Conservation (phyloP, 768 basidiomycete genomes). For the Tricholoma furcatifolium region DNA sequence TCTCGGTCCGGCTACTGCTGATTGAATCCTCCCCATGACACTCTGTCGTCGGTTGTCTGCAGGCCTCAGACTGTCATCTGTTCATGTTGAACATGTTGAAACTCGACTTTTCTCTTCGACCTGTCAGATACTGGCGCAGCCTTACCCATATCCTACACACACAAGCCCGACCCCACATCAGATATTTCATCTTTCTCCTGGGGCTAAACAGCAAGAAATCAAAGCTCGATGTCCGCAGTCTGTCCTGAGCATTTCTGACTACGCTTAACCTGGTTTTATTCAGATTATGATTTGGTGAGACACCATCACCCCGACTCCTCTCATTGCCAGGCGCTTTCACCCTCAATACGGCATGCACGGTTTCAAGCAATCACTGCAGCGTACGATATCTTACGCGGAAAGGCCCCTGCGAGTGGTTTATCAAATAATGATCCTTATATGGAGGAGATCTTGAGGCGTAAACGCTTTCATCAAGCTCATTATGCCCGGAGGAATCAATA, state of each 20-base stretch:
- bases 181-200: slow-evolving; percentile 64
- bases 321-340: slow-evolving; percentile 36
- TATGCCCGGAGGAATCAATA: slow-evolving; percentile 20
- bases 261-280: not conserved
- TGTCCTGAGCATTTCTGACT: not conserved
- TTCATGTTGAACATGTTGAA: not conserved
- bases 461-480: slow-evolving; percentile 38
- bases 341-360: slow-evolving; percentile 49
- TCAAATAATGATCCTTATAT: slow-evolving; percentile 40
- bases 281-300: slow-evolving; percentile 76
- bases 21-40: no score
- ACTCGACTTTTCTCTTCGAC: slow-evolving; percentile 11
- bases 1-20: not conserved
- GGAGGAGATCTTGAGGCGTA: slow-evolving; percentile 51
- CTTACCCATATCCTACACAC: slow-evolving; percentile 52
- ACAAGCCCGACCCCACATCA: slow-evolving; percentile 63
- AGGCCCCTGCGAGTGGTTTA: slow-evolving; percentile 17
- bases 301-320: slow-evolving; percentile 70
- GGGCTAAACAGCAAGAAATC: slow-evolving; percentile 58
- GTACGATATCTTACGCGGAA: slow-evolving; percentile 56
- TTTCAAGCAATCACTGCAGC: slow-evolving; percentile 67
- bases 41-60: slow-evolving; percentile 6
- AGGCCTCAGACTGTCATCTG: slow-evolving; percentile 9
- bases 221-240: slow-evolving; percentile 62
- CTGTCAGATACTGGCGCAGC: slow-evolving; percentile 1